phyloP scores from a whole-genome alignment of 225 moss, liverwort and hornwort genomes.

The Takakia lepidozioides region DNA sequence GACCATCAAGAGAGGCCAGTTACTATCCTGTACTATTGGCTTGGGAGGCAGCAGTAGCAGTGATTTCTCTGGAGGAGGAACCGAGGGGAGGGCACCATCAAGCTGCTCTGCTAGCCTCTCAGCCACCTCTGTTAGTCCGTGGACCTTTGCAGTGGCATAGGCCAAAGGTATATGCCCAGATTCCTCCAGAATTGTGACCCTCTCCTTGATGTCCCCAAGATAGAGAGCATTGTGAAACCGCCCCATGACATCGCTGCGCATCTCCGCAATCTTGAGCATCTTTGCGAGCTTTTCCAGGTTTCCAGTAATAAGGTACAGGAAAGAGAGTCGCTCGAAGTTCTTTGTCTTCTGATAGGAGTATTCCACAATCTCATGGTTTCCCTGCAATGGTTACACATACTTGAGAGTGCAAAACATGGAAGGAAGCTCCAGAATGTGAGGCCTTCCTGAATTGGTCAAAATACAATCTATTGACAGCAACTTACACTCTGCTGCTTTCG shows the following conservation, averaged over 20 bases:
- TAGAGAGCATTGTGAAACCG: conserved; percentile 97
- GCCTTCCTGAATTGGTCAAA: not conserved
- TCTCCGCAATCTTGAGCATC: conserved; percentile 96
- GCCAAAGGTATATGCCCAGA: conserved; percentile 81
- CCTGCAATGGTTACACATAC: conserved; percentile 13
- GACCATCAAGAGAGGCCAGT: conserved; percentile 90
- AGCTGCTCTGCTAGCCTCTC: conserved; percentile 61
- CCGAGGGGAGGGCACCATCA: conserved; percentile 49
- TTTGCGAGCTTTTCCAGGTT: conserved; percentile 86
- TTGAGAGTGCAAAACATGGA: not conserved
- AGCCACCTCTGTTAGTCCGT: conserved; percentile 64
- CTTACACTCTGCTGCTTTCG: not conserved
- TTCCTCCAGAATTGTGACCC: conserved; percentile 82
- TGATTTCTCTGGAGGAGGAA: conserved; percentile 56
- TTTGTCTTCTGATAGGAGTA: conserved; percentile 95
- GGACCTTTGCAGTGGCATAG: conserved; percentile 75
- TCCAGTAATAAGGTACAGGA: conserved; percentile 86
- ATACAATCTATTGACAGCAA: not conserved
- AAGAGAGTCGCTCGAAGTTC: conserved; percentile 93
- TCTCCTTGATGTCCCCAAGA: conserved; percentile 78
- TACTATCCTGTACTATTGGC: conserved; percentile 81
- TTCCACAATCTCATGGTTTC: conserved; percentile 94
- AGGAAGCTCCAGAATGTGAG: not conserved
- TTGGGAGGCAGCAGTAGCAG: conserved; percentile 67
- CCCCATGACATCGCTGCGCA: conserved; percentile 95